Conservation (phyloP, 495 filamentous ascomycete genomes). For the Lasiosphaeria ovina region DNA sequence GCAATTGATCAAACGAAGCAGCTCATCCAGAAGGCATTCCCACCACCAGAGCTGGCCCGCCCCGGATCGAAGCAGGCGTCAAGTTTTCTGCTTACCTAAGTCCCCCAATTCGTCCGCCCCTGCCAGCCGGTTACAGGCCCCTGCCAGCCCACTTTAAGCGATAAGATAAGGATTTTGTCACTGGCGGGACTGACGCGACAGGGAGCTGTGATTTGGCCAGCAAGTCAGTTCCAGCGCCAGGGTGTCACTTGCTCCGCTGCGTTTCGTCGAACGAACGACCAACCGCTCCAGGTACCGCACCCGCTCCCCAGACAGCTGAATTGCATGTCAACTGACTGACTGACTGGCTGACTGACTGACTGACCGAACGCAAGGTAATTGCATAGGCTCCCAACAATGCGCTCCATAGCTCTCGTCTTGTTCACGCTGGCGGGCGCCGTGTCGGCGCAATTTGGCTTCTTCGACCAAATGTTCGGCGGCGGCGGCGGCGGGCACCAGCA, state of each 20-base stretch:
- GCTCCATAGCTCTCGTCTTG: slow-evolving; percentile 30
- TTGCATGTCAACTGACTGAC: background rate
- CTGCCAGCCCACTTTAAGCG: background rate
- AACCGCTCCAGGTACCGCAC: background rate
- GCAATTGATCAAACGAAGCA: slow-evolving; percentile 14
- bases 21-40: too few species aligned
- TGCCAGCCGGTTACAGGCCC: background rate
- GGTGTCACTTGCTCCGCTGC: background rate
- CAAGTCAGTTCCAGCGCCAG: slow-evolving; percentile 13
- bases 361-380: background rate
- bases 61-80: slow-evolving; percentile 10
- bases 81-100: slow-evolving; percentile 49
- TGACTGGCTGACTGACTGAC: background rate
- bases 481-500: slow-evolving; percentile 30
- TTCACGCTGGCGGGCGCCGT: slow-evolving; percentile 31
- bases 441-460: slow-evolving; percentile 76
- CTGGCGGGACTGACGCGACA: background rate
- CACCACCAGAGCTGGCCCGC: too few species aligned
- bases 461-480: slow-evolving; percentile 73
- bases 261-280: background rate
- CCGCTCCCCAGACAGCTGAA: background rate
- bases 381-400: slow-evolving; percentile 26
- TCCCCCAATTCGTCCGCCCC: background rate
- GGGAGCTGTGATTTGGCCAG: slow-evolving; percentile 21
- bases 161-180: too few species aligned